Evolutionary conservation across 1,284 basidiomycete species (phyloP).

Genomic region (Cutaneotrichosporon spelunceum): DNA sequence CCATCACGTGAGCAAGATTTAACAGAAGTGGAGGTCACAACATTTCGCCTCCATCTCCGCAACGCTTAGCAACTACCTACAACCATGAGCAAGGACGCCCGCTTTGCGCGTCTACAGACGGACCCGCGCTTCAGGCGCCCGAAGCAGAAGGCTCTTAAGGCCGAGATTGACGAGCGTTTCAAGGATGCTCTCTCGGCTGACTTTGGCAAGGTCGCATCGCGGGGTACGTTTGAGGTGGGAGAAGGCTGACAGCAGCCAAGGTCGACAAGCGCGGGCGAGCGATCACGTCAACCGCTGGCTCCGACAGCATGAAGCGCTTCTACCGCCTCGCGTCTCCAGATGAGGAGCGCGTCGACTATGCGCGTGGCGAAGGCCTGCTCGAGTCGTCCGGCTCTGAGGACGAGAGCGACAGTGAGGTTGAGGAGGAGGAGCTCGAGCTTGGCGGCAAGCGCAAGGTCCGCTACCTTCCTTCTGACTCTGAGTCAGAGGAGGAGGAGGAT

Average conservation of each 20-base stretch:
- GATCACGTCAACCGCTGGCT: constrained; percentile 65
- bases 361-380: constrained; percentile 79
- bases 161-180: constrained; percentile 93
- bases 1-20: constrained; percentile 8
- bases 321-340: constrained; percentile 61
- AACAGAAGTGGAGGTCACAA: constrained; percentile 7
- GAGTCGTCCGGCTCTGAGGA: constrained; percentile 76
- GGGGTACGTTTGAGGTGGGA: constrained; percentile 25
- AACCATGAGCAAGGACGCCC: constrained; percentile 57
- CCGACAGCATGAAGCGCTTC: constrained; percentile 74
- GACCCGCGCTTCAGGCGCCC: constrained; percentile 90
- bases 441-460: constrained; percentile 57
- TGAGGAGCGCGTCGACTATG: constrained; percentile 65
- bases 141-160: constrained; percentile 74
- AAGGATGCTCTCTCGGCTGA: constrained; percentile 65
- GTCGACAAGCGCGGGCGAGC: constrained; percentile 91
- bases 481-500: constrained; percentile 40
- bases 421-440: constrained; percentile 54
- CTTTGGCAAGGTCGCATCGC: constrained; percentile 46
- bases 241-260: constrained; percentile 53
- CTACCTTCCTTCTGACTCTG: constrained; percentile 36
- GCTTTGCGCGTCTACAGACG: constrained; percentile 81
- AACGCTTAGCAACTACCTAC: background rate
- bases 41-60: background rate
- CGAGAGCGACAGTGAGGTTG: constrained; percentile 53